A percentile compares a stretch with the other conserved stretches of the same genome.
Conservation (phyloP, 495 filamentous ascomycete species). For the Daldinia concentrica region DNA sequence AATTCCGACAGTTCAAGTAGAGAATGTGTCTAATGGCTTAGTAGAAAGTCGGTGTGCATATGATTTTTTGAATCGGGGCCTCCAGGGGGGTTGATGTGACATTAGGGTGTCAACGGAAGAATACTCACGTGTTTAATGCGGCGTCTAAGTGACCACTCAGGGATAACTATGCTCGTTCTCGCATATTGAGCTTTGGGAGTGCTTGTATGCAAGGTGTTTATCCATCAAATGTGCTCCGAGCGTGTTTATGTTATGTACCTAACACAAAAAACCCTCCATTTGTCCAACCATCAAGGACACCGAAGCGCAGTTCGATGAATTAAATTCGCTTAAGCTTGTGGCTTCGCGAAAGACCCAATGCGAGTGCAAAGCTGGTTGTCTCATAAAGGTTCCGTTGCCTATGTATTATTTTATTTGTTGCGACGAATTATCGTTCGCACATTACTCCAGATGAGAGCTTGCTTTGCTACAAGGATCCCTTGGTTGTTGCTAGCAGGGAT, state of each 20-base stretch:
- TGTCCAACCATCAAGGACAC: conserved; percentile 22
- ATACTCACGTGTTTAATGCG: conserved; percentile 37
- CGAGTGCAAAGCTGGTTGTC: neutral
- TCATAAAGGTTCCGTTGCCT: conserved; percentile 2
- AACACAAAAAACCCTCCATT: conserved; percentile 1
- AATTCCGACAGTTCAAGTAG: conserved; percentile 37
- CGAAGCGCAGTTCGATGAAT: conserved; percentile 10
- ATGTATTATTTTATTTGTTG: conserved; percentile 4
- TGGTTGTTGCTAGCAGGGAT: conserved; percentile 2
- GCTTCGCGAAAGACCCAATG: conserved; percentile 5
- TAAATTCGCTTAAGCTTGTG: conserved; percentile 6
- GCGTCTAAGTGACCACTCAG: conserved; percentile 40
- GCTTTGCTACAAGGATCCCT: conserved; percentile 10
- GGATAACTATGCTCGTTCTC: conserved; percentile 2
- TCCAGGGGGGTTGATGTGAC: conserved; percentile 39
- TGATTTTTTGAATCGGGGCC: conserved; percentile 37
- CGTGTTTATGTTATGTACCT: neutral
- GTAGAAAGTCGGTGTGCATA: conserved; percentile 45
- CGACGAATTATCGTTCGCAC: conserved; percentile 8
- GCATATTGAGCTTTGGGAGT: conserved; percentile 26
- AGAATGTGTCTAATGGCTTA: conserved; percentile 32
- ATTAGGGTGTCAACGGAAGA: conserved; percentile 41
- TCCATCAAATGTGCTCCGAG: conserved; percentile 11
- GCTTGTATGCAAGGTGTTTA: conserved; percentile 29
- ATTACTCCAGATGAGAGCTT: conserved; percentile 4